Conservation (phyloP, 2,329 filamentous ascomycete genomes). For the Arthrobotrys sphaeroides region DNA sequence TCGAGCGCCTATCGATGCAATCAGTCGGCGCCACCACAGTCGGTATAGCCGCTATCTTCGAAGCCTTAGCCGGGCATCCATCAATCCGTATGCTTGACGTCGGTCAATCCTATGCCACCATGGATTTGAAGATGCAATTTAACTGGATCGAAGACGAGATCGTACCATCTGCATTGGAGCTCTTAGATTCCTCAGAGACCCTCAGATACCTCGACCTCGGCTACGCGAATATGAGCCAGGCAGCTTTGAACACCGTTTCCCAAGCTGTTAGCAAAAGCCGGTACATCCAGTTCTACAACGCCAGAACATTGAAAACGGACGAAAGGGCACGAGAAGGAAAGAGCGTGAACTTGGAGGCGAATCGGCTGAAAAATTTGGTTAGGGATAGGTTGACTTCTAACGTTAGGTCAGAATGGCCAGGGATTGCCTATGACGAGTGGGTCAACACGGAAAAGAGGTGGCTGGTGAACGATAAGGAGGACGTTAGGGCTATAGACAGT, state of each 20-base stretch:
- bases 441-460: constrained; percentile 61
- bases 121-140: constrained; percentile 64
- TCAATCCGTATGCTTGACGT: constrained; percentile 62
- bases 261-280: constrained; percentile 22
- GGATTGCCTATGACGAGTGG: constrained; percentile 39
- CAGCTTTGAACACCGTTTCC: constrained; percentile 27
- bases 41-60: constrained; percentile 60
- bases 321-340: constrained; percentile 18
- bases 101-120: constrained; percentile 64
- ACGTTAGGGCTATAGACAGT: constrained; percentile 63
- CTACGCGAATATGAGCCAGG: constrained; percentile 56
- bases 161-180: constrained; percentile 59
- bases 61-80: constrained; percentile 59
- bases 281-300: constrained; percentile 40
- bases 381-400: constrained; percentile 24
- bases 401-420: constrained; percentile 22
- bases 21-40: constrained; percentile 60
- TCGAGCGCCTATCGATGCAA: constrained; percentile 63
- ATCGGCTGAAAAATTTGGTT: neutral
- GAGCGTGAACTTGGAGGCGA: constrained; percentile 22
- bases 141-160: constrained; percentile 64
- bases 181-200: constrained; percentile 59
- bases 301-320: constrained; percentile 18
- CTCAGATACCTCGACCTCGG: constrained; percentile 64
- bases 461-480: constrained; percentile 61